These are phyloP conservation scores for Recurvomyces mirabilis DNA, from an alignment of 495 filamentous ascomycete genomes.

Conservation along the genomic window DNA sequence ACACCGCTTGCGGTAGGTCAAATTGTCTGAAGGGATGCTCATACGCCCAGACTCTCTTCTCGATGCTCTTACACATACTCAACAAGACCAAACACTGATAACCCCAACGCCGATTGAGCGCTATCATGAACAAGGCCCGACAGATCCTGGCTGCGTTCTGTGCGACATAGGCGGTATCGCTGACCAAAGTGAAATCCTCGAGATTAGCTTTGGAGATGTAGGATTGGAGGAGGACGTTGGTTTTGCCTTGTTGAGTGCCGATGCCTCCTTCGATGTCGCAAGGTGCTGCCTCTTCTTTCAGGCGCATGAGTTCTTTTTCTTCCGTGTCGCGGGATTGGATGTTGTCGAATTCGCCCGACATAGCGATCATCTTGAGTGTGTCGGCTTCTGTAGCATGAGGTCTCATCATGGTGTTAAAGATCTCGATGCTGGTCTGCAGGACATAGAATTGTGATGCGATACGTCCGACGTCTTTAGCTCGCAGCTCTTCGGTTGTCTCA, in stretches of 20 bases:
- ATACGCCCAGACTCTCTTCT: slow-evolving; percentile 84
- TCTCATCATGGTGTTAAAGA: slow-evolving; percentile 89
- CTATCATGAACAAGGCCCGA: slow-evolving; percentile 92
- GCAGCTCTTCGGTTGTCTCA: slow-evolving; percentile 78
- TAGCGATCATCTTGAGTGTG: slow-evolving; percentile 84
- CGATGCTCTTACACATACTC: slow-evolving; percentile 88
- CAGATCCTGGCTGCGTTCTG: slow-evolving; percentile 94
- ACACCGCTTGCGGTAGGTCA: slow-evolving; percentile 69
- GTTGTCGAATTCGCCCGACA: slow-evolving; percentile 95
- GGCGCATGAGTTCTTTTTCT: slow-evolving; percentile 57
- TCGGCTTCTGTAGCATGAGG: slow-evolving; percentile 74
- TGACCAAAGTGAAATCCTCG: slow-evolving; percentile 85
- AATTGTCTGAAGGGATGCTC: slow-evolving; percentile 95
- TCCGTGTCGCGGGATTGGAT: slow-evolving; percentile 86
- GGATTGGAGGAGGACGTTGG: slow-evolving; percentile 86
- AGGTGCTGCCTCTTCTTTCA: slow-evolving; percentile 53
- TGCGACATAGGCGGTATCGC: slow-evolving; percentile 86
- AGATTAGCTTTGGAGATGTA: slow-evolving; percentile 83
- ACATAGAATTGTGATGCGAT: slow-evolving; percentile 98
- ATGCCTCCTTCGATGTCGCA: slow-evolving; percentile 65
- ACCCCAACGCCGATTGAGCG: slow-evolving; percentile 86
- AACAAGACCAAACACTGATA: slow-evolving; percentile 83
- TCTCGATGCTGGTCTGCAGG: slow-evolving; percentile 78
- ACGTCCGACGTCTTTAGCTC: slow-evolving; percentile 84
- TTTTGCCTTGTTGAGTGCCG: slow-evolving; percentile 76